Evolutionary conservation across 2,329 filamentous ascomycete species (phyloP).

Genomic region (Plenodomus tracheiphilus): DNA sequence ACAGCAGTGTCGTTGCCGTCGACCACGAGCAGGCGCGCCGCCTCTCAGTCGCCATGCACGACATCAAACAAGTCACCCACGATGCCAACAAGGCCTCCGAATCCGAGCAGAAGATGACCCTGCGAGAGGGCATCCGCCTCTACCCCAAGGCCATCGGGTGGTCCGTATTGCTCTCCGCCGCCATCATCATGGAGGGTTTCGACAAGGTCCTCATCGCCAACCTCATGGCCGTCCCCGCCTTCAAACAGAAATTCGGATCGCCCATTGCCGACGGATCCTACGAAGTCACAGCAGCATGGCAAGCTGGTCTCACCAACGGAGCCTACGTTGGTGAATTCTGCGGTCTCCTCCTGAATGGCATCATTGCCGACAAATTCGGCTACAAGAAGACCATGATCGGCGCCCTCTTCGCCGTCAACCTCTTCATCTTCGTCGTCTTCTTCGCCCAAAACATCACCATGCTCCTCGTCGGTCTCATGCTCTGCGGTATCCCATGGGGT

Average conservation of each 20-base stretch:
- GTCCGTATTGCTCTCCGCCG: slow-evolving; percentile 82
- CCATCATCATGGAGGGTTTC: slow-evolving; percentile 90
- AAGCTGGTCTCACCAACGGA: slow-evolving; percentile 52
- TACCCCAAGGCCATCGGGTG: slow-evolving; percentile 87
- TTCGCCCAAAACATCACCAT: slow-evolving; percentile 54
- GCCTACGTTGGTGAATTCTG: slow-evolving; percentile 50
- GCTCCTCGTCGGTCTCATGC: slow-evolving; percentile 62
- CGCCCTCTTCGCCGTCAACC: slow-evolving; percentile 32
- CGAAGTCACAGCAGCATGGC: slow-evolving; percentile 51
- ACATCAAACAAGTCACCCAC: slow-evolving; percentile 30
- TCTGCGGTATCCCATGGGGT: slow-evolving; percentile 52
- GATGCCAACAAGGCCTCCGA: slow-evolving; percentile 46
- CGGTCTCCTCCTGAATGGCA: slow-evolving; percentile 52
- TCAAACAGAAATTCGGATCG: slow-evolving; percentile 49
- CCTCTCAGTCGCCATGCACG: slow-evolving; percentile 32
- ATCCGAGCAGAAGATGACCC: slow-evolving; percentile 53
- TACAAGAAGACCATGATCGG: slow-evolving; percentile 45
- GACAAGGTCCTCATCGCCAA: slow-evolving; percentile 81
- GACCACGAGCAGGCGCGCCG: slow-evolving; percentile 36
- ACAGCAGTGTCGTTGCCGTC: slow-evolving; percentile 37
- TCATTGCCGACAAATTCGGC: slow-evolving; percentile 49
- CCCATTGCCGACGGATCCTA: slow-evolving; percentile 43
- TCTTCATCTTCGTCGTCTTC: slow-evolving; percentile 43
- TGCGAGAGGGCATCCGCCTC: slow-evolving; percentile 73
- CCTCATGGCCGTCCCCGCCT: slow-evolving; percentile 61